Evolutionary conservation across 75 land plant species (phyloP), one percentile per base, ranked within the genome.

Genomic region (Gnetum montanum): DNA sequence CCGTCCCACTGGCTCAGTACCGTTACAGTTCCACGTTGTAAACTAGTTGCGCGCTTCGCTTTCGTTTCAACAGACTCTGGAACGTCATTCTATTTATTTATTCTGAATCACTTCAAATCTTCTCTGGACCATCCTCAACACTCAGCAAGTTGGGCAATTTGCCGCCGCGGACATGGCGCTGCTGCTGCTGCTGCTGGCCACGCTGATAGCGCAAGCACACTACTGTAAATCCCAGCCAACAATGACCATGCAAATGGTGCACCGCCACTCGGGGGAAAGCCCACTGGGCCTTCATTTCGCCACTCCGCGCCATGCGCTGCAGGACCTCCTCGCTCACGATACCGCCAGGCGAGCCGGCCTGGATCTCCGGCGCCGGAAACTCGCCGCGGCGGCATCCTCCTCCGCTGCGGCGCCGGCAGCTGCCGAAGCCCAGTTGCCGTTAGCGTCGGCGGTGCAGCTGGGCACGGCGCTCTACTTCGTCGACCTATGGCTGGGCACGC

Each of bases 401-500:
- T n/a, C n/a, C n/a, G 8, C 37, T 57, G 7, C 34, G 34, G 65
- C 31, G 18, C 33, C 19, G 41, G 20, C 43, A 10, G 5, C 24
- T 16, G 1, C 10, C 19, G 45, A 60, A 0, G 69, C 74, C 31
- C n/a, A 22, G 23, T 55, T 61, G 69, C 73, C 68, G 22, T 8
- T 83, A 29, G 16, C 6, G 20, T 64, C 86, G 1, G 86, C 63
- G 0, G 63, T 75, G 7, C 64, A 59, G 25, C 22, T 56, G 24
- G 72, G 78, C 10, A 44, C 59, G 3, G 83, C 83, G 11, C 72
- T 74, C 63, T 84, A 81, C 62, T 70, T 84, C 65, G 75, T 74
- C 4, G 43, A 44, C 45, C 34, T 85, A 29, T 69, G 41, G 13
- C 43, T 85, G 0, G 90, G 90, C 5, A 78, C 86, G 1, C 86